These are phyloP conservation scores for Podaxis sp. DNA, from an alignment of 768 basidiomycete genomes.

Conservation along the genomic window DNA sequence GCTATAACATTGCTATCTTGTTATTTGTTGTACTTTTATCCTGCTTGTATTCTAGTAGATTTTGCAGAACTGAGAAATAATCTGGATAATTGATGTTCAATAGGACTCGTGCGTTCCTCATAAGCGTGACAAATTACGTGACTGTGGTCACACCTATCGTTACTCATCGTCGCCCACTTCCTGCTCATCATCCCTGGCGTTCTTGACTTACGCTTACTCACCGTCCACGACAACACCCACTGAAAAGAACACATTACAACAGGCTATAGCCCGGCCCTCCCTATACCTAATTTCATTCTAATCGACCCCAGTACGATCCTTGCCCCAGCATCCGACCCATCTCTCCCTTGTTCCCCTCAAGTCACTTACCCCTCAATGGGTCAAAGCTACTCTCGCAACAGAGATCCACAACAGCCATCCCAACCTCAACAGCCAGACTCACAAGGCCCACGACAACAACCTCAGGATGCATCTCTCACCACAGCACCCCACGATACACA, in stretches of 20 bases:
- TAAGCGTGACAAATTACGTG: neutral
- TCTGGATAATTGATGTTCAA: too few species aligned
- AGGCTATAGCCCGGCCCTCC: too few species aligned
- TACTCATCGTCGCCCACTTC: neutral
- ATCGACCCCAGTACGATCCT: neutral
- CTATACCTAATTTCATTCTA: neutral
- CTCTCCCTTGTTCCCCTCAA: neutral
- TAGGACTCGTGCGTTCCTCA: neutral
- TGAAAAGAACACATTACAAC: neutral
- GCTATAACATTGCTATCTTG: neutral
- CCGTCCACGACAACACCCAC: neutral
- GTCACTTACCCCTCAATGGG: slow-evolving; percentile 13
- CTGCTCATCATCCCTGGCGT: neutral
- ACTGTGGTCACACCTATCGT: neutral
- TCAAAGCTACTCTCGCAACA: slow-evolving; percentile 15
- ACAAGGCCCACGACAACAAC: neutral
- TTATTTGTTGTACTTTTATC: neutral
- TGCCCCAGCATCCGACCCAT: neutral
- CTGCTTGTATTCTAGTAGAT: neutral
- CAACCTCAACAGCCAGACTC: neutral
- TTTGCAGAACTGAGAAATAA: too few species aligned
- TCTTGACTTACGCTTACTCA: neutral
- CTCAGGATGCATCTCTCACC: neutral
- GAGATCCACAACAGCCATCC: neutral
- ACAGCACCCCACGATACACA: neutral